Evolutionary conservation across 331 rosid genomes (phyloP), one percentile per base, ranked within the genome.

Genomic region (Malus hybrid): DNA sequence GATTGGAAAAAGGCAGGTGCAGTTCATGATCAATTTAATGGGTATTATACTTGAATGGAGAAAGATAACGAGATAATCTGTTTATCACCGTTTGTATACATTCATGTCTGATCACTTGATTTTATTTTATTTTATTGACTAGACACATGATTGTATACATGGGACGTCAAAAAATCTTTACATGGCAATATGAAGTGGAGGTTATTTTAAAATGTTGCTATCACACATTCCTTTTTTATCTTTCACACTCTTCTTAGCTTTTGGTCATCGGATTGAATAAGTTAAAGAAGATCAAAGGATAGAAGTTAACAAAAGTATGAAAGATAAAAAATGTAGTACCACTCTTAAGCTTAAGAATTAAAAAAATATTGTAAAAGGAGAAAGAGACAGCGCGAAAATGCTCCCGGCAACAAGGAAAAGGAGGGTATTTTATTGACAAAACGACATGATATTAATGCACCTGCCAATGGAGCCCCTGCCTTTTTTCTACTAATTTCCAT

Each of bases 251-350:
- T 39, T 10, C 13, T 39, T 1, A 39, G 0, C 0, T 39, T 39
- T 39, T 4, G 0, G 1, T 0, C 0, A 4, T 10, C 12, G 0
- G 1, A 39, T 10, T 10, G 46, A 39, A 39, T 39, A 39, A 39
- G 3, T 39, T 39, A 39, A 39, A 3, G 0, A 39, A 39, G 4
- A 39, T 39, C 46, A 42, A 42, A 42, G 0, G 1, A 42, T 0
- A 42, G 0, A 10, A 42, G 46, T 42, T 42, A 39, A 42, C 5
- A 42, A 1, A 0, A 0, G 32, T 31, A 5, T 42, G 5, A 42
- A 42, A 10, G 5, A 42, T 42, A 42, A 42, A 39, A 39, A 42
- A 42, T 42, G 13, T 42, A 0, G 4, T 42, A 10, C 46, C 13
- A 42, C 4, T 46, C 18, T 5, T 14, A 5, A 48, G 54, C 2